Evolutionary conservation across 306 rosid genomes (phyloP).

Genomic region (Prunus dulcis): DNA sequence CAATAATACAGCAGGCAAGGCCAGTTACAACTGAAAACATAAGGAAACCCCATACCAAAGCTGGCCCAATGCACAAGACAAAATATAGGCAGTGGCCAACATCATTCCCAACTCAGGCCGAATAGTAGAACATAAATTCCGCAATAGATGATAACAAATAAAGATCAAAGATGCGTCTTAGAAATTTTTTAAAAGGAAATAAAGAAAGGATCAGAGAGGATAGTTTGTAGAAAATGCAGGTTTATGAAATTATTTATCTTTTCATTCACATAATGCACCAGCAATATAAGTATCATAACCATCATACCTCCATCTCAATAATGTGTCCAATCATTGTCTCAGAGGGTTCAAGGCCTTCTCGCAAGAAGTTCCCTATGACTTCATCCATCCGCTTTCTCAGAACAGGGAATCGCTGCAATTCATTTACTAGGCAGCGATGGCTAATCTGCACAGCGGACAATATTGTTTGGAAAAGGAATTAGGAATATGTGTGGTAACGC

Average conservation of each 20-base stretch:
- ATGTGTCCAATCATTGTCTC: slow-evolving; percentile 92
- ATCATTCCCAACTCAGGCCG: not conserved
- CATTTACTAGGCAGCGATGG: slow-evolving; percentile 80
- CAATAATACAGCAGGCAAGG: not conserved
- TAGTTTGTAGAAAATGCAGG: not conserved
- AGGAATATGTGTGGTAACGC: slow-evolving; percentile 6
- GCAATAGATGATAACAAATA: not conserved
- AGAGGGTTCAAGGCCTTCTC: slow-evolving; percentile 93
- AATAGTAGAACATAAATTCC: not conserved
- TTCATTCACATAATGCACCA: not conserved
- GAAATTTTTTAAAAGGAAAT: not conserved
- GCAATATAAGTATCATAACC: not conserved
- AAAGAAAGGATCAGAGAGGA: not conserved
- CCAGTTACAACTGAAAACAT: not conserved
- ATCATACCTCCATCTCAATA: slow-evolving; percentile 90
- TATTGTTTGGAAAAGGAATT: slow-evolving; percentile 15
- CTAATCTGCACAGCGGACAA: slow-evolving; percentile 62
- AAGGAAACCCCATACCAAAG: not conserved
- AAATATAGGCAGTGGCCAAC: not conserved
- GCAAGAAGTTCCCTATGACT: slow-evolving; percentile 80
- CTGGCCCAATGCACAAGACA: not conserved
- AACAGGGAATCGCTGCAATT: slow-evolving; percentile 88
- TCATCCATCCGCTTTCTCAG: slow-evolving; percentile 95
- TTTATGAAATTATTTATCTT: not conserved
- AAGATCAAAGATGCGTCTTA: not conserved